These are phyloP conservation scores for Fusarium praegraminearum DNA, from an alignment of 2,329 filamentous ascomycete species.

Conservation along the genomic window DNA sequence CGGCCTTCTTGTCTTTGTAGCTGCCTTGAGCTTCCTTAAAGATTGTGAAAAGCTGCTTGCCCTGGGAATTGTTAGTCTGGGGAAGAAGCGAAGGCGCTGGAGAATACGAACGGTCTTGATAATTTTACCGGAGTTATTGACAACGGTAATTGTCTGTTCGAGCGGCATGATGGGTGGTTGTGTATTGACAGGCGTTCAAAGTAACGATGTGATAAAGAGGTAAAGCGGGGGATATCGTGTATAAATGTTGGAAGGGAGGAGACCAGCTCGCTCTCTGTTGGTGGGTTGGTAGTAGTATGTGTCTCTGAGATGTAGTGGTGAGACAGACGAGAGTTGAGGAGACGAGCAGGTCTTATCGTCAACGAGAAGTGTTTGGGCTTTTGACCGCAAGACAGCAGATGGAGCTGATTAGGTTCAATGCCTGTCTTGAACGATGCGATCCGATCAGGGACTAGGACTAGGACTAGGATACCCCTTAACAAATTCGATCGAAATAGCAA, in stretches of 20 bases:
- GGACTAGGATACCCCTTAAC: constrained; percentile 37
- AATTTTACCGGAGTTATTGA: constrained; percentile 91
- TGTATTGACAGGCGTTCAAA: constrained; percentile 26
- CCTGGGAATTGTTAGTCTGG: constrained; percentile 63
- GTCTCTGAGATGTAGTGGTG: constrained; percentile 20
- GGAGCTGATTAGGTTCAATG: constrained; percentile 23
- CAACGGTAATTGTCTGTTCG: constrained; percentile 84
- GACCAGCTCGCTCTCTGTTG: constrained; percentile 46
- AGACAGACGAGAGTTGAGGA: constrained; percentile 13
- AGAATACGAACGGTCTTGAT: constrained; percentile 79
- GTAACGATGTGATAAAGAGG: neutral
- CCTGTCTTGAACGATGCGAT: constrained; percentile 32
- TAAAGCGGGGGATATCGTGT: constrained; percentile 11
- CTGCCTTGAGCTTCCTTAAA: constrained; percentile 92
- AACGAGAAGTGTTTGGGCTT: constrained; percentile 13
- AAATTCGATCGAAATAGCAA: constrained; percentile 1
- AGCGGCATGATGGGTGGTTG: constrained; percentile 55
- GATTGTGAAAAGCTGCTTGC: constrained; percentile 88
- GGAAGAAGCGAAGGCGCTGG: neutral
- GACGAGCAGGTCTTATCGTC: constrained; percentile 13
- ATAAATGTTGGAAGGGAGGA: constrained; percentile 30
- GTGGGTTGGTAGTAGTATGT: constrained; percentile 8
- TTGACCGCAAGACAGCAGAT: constrained; percentile 22
- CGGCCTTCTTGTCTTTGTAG: constrained; percentile 88
- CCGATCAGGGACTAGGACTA: constrained; percentile 21